A percentile compares a stretch with the other conserved stretches of the same genome.
These are phyloP conservation scores for Candida tallmaniae DNA, from an alignment of 805 yeast genomes.

Conservation along the genomic window DNA sequence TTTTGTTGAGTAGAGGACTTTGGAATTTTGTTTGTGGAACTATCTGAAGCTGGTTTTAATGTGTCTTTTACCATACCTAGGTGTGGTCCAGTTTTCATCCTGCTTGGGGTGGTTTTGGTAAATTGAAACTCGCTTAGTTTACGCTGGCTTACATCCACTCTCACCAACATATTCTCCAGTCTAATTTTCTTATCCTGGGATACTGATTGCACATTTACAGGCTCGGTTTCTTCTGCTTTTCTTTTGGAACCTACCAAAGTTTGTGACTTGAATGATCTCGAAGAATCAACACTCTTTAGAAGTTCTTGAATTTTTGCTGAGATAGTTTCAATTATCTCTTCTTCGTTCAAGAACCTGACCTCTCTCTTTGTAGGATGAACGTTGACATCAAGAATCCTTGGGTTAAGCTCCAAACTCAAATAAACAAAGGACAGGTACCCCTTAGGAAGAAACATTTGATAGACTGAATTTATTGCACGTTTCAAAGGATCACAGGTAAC, in stretches of 20 bases:
- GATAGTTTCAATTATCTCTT: slow-evolving; percentile 70
- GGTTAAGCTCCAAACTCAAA: slow-evolving; percentile 59
- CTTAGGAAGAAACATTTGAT: slow-evolving; percentile 67
- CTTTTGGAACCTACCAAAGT: slow-evolving; percentile 29
- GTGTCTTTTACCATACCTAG: not conserved
- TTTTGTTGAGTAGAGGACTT: no score
- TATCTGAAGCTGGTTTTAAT: not conserved
- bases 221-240: slow-evolving; percentile 8
- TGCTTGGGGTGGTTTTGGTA: no score
- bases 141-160: slow-evolving; percentile 67
- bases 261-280: slow-evolving; percentile 67
- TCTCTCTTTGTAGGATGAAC: slow-evolving; percentile 95
- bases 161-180: slow-evolving; percentile 62
- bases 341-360: slow-evolving; percentile 80
- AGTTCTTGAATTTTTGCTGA: slow-evolving; percentile 44
- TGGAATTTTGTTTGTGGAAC: no score
- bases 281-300: slow-evolving; percentile 56
- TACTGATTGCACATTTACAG: slow-evolving; percentile 2
- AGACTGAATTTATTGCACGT: slow-evolving; percentile 61
- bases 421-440: slow-evolving; percentile 75
- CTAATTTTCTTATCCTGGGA: slow-evolving; percentile 27
- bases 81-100: no score
- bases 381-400: slow-evolving; percentile 81
- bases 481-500: slow-evolving; percentile 79
- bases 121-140: slow-evolving; percentile 18